Conservation (phyloP, 2,329 filamentous ascomycete genomes). For the Colletotrichum gigasporum region DNA sequence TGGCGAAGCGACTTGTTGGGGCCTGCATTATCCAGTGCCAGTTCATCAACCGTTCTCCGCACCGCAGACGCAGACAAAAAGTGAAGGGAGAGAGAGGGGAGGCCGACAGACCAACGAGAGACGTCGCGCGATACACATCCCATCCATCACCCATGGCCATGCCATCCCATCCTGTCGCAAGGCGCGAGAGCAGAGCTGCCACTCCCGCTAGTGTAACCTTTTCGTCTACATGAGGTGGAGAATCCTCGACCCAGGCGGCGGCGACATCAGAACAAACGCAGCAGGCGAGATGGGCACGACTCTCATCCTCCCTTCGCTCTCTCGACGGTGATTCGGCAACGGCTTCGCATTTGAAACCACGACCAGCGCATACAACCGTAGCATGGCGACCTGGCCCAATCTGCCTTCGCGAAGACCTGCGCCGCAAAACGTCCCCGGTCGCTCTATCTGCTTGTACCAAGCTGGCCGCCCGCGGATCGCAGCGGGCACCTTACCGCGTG, state of each 20-base stretch:
- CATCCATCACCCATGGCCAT: neutral
- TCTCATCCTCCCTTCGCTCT: neutral
- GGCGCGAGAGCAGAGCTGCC: slow-evolving; percentile 11
- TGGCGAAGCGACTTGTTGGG: slow-evolving; percentile 28
- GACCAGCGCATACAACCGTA: slow-evolving; percentile 29
- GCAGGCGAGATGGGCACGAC: slow-evolving; percentile 6
- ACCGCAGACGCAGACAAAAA: neutral
- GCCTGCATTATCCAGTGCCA: slow-evolving; percentile 29
- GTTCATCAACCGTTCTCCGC: slow-evolving; percentile 18
- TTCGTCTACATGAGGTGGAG: slow-evolving; percentile 8
- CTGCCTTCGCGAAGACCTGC: slow-evolving; percentile 2
- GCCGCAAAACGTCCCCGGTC: slow-evolving; percentile 5
- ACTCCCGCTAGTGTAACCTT: slow-evolving; percentile 3
- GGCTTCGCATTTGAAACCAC: slow-evolving; percentile 24
- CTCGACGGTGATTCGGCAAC: slow-evolving; percentile 23
- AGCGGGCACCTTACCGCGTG: slow-evolving; percentile 4
- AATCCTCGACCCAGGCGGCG: slow-evolving; percentile 11
- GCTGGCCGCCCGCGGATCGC: slow-evolving; percentile 16
- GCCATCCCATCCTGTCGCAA: slow-evolving; percentile 19
- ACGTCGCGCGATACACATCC: slow-evolving; percentile 18
- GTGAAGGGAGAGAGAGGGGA: neutral
- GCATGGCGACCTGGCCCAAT: slow-evolving; percentile 23
- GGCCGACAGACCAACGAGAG: slow-evolving; percentile 14
- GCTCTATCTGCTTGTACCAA: slow-evolving; percentile 2
- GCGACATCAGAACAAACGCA: slow-evolving; percentile 9